Base-by-base conservation (phyloP, 2,329 filamentous ascomycete species). In the Juglanconis sp. region DNA sequence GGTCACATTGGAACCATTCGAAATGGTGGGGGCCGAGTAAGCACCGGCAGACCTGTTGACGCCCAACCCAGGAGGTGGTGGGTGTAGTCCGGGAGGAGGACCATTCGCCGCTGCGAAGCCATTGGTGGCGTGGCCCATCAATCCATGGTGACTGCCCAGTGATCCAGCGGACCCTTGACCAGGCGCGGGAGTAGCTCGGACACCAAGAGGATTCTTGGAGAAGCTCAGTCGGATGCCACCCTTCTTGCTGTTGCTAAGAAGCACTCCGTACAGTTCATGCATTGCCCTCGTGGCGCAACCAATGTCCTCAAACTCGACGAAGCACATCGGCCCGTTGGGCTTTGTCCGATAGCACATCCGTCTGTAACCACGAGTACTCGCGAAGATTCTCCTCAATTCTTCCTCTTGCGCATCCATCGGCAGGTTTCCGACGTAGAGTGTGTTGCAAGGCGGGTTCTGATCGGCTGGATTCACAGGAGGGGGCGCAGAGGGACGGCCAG, bases 381-480 rank as follows among this genome's bases (percentile, higher is more conserved):
- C 92, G 71, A 99, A 99, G 70, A 97, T 84, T 30, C 89, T 86
- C 76, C 98, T 98, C 59, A 99, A 83, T 73, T 98, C 95, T 70
- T 98, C 94, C 70, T 99, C 95, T 0, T 91, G 94, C 0, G 93
- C 96, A 71, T 96, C 91, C 59, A 93, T 86, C 0, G 94, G 95
- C 48, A 99, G 79, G 69, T 99, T 98, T n/a, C 95, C 94, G 24
- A 99, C 94, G 70, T 99, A 98, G 6, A 99, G 81, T 0, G 95
- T 99, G 71, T 99, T 98, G 82, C 95, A 98, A 0, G 95, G 95
- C 1, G 94, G 94, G 68, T 98, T 97, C 74, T 97, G 91, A 70
- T 99, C 94, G 11, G 94, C 93, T 0, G 93, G 94, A 67, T 98
- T 98, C 63, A 91, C 90, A 0, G 93, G 89, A 13, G 94, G 94